Conservation (phyloP, 768 basidiomycete genomes). For the Leucocoprinus birnbaumii region DNA sequence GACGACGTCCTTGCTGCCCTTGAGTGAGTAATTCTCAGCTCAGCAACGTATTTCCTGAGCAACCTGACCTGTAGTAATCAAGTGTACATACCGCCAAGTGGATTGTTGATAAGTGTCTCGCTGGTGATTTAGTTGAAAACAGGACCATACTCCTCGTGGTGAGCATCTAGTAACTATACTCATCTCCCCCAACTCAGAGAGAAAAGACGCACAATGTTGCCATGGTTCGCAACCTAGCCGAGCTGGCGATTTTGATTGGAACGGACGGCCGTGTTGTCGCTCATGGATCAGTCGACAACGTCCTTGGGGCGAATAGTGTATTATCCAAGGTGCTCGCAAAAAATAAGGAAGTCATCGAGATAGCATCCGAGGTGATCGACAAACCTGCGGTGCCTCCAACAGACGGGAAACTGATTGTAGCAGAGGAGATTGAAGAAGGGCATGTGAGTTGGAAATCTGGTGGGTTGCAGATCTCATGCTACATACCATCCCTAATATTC, state of each 20-base stretch:
- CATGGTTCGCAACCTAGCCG: slow-evolving; percentile 47
- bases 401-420: slow-evolving; percentile 56
- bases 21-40: slow-evolving; percentile 28
- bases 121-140: slow-evolving; percentile 70
- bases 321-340: slow-evolving; percentile 21
- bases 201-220: slow-evolving; percentile 48
- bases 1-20: slow-evolving; percentile 72
- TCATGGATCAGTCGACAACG: slow-evolving; percentile 46
- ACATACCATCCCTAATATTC: too few relatives aligned
- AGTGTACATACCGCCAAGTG: slow-evolving; percentile 79
- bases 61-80: neutral
- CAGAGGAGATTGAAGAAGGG: slow-evolving; percentile 60
- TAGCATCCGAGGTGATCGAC: slow-evolving; percentile 25
- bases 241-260: slow-evolving; percentile 54
- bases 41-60: neutral
- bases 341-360: slow-evolving; percentile 25
- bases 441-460: slow-evolving; percentile 51
- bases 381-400: slow-evolving; percentile 19
- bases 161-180: slow-evolving; percentile 14
- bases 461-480: too few relatives aligned
- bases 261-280: slow-evolving; percentile 47
- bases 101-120: slow-evolving; percentile 74
- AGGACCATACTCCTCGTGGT: slow-evolving; percentile 83
- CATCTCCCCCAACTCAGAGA: neutral
- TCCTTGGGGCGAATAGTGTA: slow-evolving; percentile 30